These are phyloP conservation scores for Spergularia marina DNA, from an alignment of 148 eudicot species.

Conservation along the genomic window DNA sequence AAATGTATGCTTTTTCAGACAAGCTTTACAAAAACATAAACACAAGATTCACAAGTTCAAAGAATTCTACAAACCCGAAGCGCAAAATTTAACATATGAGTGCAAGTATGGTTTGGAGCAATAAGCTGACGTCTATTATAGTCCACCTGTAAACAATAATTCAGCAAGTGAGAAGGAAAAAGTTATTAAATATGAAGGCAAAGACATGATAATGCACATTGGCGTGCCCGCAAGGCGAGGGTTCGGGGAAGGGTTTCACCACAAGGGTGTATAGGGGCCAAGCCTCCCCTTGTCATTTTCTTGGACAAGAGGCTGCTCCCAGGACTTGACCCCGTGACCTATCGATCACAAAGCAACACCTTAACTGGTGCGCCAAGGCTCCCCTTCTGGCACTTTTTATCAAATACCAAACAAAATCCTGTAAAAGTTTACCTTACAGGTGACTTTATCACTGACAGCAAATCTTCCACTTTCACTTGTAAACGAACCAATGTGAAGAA, in stretches of 20 bases:
- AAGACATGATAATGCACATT: too few relatives aligned
- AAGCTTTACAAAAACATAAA: neutral
- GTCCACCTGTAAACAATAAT: slow-evolving; percentile 59
- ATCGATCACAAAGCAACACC: too few relatives aligned
- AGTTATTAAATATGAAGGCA: neutral
- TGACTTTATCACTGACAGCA: slow-evolving; percentile 69
- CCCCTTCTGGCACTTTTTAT: neutral
- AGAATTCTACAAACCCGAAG: slow-evolving; percentile 56
- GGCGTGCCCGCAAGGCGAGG: too few relatives aligned
- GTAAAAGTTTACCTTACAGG: slow-evolving; percentile 61
- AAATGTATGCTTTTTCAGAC: slow-evolving; percentile 3
- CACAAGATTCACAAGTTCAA: neutral
- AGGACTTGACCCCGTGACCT: too few relatives aligned
- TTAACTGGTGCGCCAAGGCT: neutral
- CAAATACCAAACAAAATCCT: neutral
- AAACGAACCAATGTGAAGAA: slow-evolving; percentile 82
- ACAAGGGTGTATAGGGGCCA: too few relatives aligned
- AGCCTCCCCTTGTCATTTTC: too few relatives aligned
- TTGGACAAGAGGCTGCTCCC: too few relatives aligned
- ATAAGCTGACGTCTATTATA: slow-evolving; percentile 73
- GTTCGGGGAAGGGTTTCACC: too few relatives aligned
- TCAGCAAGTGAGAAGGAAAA: slow-evolving; percentile 1
- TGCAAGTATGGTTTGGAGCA: slow-evolving; percentile 99
- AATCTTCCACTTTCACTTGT: slow-evolving; percentile 49
- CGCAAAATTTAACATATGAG: slow-evolving; percentile 96